Base-by-base conservation (phyloP, 192 early-diverging fungal genomes). In the Ramicandelaber brevisporus region DNA sequence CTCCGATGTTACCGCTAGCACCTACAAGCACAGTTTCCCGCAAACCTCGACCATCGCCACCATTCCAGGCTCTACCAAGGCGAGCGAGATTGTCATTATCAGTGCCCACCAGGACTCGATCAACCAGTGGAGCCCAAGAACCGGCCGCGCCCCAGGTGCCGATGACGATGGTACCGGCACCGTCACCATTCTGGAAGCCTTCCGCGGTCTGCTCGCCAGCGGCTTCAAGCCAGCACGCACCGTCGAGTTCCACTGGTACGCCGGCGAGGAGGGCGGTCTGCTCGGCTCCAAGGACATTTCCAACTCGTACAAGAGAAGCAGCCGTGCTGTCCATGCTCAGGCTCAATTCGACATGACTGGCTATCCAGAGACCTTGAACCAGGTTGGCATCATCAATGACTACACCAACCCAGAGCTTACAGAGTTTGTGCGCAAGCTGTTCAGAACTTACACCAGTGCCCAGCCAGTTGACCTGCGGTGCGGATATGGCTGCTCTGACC, bases 271-370 rank as follows among this genome's bases (percentile, higher is more conserved):
- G 45, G 76, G 56, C 32, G 82, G 86, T 19, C 54, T 93, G 7
- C 58, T 93, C 34, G 88, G 88, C 5, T 78, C 73, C 5, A 75
- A 83, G 32, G 77, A 61, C 31, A 62, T 93, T 33, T 65, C 68
- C 2, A 33, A 55, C 9, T 27, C 61, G 12, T 93, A 85, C 44
- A 38, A 49, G 24, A 34, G 49, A 6, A 38, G 51, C 21, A 42
- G 38, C 4, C 48, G 48, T 12, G 25, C 50, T 5, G 70, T 93
- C 4, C 41, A 60, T 41, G 81, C 69, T n/a, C 77, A 78, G 54
- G 51, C 78, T 23, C 83, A 88, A 40, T 57, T 71, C 17, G 88
- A 93, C 42, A 93, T 93, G 88, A 83, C 80, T 17, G 88, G 82
- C 9, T 87, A 68, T 33, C 38, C 74, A 43, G 41, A 56, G 17